Conservation (phyloP, 306 rosid species). For the Quercus gilva region DNA sequence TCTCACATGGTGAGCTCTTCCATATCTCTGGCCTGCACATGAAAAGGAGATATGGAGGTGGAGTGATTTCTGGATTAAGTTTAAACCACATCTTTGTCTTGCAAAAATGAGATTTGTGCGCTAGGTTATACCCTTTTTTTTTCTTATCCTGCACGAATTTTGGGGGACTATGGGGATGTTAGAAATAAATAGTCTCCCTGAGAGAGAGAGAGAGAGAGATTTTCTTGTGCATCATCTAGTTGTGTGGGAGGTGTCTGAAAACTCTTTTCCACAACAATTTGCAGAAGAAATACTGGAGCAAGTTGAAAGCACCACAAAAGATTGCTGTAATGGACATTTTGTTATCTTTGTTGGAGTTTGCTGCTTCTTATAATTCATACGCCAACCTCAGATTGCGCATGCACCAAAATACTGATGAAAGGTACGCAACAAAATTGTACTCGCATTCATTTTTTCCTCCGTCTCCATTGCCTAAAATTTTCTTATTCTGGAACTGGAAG, state of each 20-base stretch:
- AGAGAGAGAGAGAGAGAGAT: background rate
- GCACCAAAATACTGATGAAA: conserved; percentile 80
- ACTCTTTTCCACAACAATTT: conserved; percentile 28
- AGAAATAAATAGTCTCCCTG: background rate
- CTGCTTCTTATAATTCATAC: conserved; percentile 89
- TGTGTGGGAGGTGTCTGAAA: conserved; percentile 1
- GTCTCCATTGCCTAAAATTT: conserved; percentile 14
- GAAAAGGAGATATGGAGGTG: background rate
- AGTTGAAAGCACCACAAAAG: conserved; percentile 69
- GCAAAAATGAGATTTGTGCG: no score
- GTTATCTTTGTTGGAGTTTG: conserved; percentile 80
- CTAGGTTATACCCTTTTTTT: no score
- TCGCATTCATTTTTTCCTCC: background rate
- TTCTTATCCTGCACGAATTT: background rate
- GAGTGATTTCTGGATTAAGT: background rate
- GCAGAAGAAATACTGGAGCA: conserved; percentile 95
- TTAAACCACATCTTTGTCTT: background rate
- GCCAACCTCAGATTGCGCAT: conserved; percentile 84
- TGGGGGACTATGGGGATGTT: background rate
- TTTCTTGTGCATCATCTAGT: conserved; percentile 6
- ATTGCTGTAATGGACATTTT: conserved; percentile 78
- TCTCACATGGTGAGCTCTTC: no score
- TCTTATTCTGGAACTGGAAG: conserved; percentile 9
- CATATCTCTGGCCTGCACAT: background rate
- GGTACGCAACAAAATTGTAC: conserved; percentile 40